phyloP scores from a whole-genome alignment of 2,329 filamentous ascomycete species.

The Amauroascus niger region DNA sequence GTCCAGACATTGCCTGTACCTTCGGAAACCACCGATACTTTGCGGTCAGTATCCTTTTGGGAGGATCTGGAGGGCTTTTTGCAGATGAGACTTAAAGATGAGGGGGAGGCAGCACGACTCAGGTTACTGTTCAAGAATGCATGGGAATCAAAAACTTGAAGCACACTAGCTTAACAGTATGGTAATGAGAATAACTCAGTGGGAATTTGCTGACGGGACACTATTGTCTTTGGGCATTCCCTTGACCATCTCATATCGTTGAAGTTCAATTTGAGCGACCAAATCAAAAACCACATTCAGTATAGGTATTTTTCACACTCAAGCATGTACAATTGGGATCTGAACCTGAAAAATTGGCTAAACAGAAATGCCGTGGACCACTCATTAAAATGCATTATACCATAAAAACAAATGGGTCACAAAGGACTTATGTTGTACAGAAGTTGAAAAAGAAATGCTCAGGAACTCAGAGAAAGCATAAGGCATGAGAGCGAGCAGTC shows the following conservation, averaged over 20 bases:
- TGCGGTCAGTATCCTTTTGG: slow-evolving; percentile 75
- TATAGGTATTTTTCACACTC: not conserved
- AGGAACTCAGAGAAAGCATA: not conserved
- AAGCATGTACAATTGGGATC: not conserved
- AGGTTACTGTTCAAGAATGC: slow-evolving; percentile 59
- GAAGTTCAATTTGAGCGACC: no score
- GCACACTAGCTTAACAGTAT: not conserved
- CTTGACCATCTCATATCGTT: no score
- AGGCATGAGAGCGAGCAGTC: not conserved
- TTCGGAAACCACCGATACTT: slow-evolving; percentile 38
- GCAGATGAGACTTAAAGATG: slow-evolving; percentile 66
- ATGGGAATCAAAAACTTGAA: slow-evolving; percentile 44
- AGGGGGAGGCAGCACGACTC: slow-evolving; percentile 53
- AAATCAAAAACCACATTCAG: not conserved
- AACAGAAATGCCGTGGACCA: slow-evolving; percentile 5
- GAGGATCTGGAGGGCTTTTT: slow-evolving; percentile 71
- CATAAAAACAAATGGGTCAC: not conserved
- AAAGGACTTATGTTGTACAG: slow-evolving; percentile 8
- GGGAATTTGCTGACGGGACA: not conserved
- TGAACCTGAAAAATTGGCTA: not conserved
- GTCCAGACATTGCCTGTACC: slow-evolving; percentile 25
- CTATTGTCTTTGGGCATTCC: no score
- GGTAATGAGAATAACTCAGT: not conserved
- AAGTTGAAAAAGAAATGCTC: not conserved
- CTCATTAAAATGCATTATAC: slow-evolving; percentile 7